Evolutionary conservation across 345 rosid species (phyloP), one percentile per base, ranked within the genome.

Genomic region (Euclidium syriacum): DNA sequence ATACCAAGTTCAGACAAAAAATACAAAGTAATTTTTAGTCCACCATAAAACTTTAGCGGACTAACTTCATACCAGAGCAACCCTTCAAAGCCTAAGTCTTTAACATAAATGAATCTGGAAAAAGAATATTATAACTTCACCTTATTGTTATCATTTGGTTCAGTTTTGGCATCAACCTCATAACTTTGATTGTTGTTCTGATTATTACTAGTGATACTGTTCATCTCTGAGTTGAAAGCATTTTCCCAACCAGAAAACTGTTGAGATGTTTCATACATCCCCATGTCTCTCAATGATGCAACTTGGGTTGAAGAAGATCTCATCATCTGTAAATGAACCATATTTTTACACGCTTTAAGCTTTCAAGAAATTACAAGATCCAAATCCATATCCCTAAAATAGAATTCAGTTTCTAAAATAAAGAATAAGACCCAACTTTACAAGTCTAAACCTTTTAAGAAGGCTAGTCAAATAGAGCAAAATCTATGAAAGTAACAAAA

Each of bases 241-340:
- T 86, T 88, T 14, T 67, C 89, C 95, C 96, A 92, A 51, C 82
- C 77, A 71, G 68, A 67, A 22, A 88, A 71, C 46, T 82, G 95
- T 61, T 79, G 86, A 46, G 83, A 81, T 12, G 91, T 85, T 75
- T 91, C 92, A 35, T 81, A 91, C 33, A 85, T 70, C 62, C 84
- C 83, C 82, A 91, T 80, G 61, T 67, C 77, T 77, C 85, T 71
- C 12, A 77, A 49, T 62, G 79, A 62, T n/a, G 80, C 67, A 10
- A 83, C 68, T 73, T 91, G 91, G 62, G 88, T 63, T 64, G 90
- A 41, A 46, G 86, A 77, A 68, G 86, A 74, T 75, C 78, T 81
- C 95, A 88, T 85, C 70, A 52, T 79, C 75, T 80, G 51, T 27
- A 22, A 40, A n/a, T n/a, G n/a, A n/a, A n/a, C n/a, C n/a, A n/a